Base-by-base conservation (phyloP, 306 rosid species). In the Chamaecrista fasciculata region DNA sequence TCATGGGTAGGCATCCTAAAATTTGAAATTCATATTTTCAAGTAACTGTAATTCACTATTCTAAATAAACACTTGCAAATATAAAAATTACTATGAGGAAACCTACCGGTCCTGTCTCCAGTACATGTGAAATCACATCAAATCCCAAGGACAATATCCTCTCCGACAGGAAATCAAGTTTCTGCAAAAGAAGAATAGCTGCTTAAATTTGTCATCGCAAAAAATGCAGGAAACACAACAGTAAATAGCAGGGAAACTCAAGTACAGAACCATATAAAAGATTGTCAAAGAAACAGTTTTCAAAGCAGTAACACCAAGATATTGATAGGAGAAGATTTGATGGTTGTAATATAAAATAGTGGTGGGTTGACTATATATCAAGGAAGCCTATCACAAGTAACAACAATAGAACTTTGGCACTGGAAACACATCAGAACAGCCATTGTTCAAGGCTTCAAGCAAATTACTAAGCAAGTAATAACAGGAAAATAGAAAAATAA, bases 91-190 rank as follows among this genome's bases (percentile, higher is more conserved):
- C 16, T n/a, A 58, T 6, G 10, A 74, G 63, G 65, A 40, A 60
- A 70, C 91, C 66, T 83, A 89, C 97, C 26, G 85, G 96, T 66
- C 97, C 96, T 12, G 92, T 89, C 87, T 89, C 96, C 74, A 91
- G 66, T 62, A 91, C 72, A 74, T 81, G 91, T n/a, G 97, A 86
- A 70, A 91, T 87, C 50, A 91, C 85, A 78, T 91, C 97, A 79
- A 86, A 89, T 47, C 86, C 89, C 52, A 87, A 73, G 58, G 97
- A 91, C 57, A 91, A 67, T 74, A 91, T 71, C 86, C 96, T 85
- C 81, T 91, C 96, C 7, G 86, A 72, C 37, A 83, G 60, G 85
- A 77, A 85, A 60, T 80, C 86, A 76, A 91, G 87, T 78, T 76
- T 70, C 97, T 91, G 92, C 83, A 74, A 50, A 66, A 71, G 66